A percentile compares a stretch with the other conserved stretches of the same genome.
Evolutionary conservation across 768 basidiomycete species (phyloP).

Genomic region (Suillus occidentalis): DNA sequence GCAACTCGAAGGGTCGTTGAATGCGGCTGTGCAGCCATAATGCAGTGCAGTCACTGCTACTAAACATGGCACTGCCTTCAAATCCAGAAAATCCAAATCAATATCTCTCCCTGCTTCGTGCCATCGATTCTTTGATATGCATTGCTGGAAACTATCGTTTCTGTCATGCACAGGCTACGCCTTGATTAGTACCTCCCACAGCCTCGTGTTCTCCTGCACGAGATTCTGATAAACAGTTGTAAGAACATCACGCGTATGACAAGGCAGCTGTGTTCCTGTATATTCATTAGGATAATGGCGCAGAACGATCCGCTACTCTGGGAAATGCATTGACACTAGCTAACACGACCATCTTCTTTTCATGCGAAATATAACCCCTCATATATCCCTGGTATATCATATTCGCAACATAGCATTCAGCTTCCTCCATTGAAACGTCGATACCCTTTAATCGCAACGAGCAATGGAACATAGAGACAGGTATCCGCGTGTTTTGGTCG

Average conservation of each 20-base stretch:
- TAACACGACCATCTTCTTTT: conserved; percentile 91
- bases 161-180: not conserved
- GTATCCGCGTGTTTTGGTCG: conserved; percentile 74
- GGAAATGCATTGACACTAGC: conserved; percentile 82
- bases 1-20: no score
- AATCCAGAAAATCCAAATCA: no score
- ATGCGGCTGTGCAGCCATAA: no score
- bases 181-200: not conserved
- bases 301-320: conserved; percentile 58
- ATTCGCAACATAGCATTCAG: conserved; percentile 91
- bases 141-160: not conserved
- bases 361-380: conserved; percentile 95
- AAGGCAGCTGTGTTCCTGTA: not conserved
- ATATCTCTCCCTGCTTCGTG: not conserved
- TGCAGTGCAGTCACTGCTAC: no score
- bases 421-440: conserved; percentile 74
- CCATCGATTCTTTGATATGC: not conserved
- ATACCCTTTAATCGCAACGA: conserved; percentile 71
- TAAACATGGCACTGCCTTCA: no score
- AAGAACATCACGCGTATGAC: not conserved
- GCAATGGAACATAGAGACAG: conserved; percentile 78
- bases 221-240: not conserved
- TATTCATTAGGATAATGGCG: conserved; percentile 38
- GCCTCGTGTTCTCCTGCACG: not conserved
- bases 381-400: conserved; percentile 94